Percentiles rank a stretch among this genome's conserved stretches.
Conservation (phyloP, 2,329 filamentous ascomycete species). For the Claviceps capensis region DNA sequence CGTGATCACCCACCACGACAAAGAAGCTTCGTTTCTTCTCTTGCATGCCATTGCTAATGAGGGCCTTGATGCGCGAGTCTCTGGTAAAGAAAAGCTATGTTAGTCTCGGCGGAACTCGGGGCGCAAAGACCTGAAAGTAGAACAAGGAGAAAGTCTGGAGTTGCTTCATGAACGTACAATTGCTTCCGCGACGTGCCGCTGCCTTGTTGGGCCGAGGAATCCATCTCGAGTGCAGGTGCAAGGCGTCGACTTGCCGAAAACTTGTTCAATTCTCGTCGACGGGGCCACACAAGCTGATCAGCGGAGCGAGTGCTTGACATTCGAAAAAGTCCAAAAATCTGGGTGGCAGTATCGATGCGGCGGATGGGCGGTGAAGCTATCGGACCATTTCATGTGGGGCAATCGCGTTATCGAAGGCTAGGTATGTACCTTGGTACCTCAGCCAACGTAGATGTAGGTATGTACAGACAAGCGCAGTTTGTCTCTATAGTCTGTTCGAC, state of each 20-base stretch:
- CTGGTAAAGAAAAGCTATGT: slow-evolving; percentile 26
- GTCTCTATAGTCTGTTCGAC: too few relatives aligned
- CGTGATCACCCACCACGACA: slow-evolving; percentile 78
- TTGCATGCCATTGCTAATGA: slow-evolving; percentile 81
- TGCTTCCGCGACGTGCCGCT: slow-evolving; percentile 47
- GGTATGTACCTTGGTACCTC: too few relatives aligned
- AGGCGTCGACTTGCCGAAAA: slow-evolving; percentile 7
- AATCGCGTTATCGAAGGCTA: neutral
- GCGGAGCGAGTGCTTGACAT: neutral
- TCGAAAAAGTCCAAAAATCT: slow-evolving; percentile 25
- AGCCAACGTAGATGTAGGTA: too few relatives aligned
- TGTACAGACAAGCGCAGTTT: too few relatives aligned
- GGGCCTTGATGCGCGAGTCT: slow-evolving; percentile 78
- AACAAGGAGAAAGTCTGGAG: neutral
- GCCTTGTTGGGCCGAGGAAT: slow-evolving; percentile 4
- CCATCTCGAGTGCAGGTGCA: slow-evolving; percentile 4
- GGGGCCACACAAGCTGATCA: neutral
- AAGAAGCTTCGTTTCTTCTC: slow-evolving; percentile 99
- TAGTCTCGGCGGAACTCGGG: neutral
- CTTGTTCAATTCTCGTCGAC: neutral
- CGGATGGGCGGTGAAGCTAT: slow-evolving; percentile 21
- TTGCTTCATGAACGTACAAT: slow-evolving; percentile 25
- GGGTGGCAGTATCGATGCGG: slow-evolving; percentile 22
- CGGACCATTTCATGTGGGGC: neutral
- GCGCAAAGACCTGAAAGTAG: neutral